Percentiles rank a stretch among this genome's conserved stretches.
Conservation (phyloP, 345 rosid genomes). For the Gossypium thurberi region DNA sequence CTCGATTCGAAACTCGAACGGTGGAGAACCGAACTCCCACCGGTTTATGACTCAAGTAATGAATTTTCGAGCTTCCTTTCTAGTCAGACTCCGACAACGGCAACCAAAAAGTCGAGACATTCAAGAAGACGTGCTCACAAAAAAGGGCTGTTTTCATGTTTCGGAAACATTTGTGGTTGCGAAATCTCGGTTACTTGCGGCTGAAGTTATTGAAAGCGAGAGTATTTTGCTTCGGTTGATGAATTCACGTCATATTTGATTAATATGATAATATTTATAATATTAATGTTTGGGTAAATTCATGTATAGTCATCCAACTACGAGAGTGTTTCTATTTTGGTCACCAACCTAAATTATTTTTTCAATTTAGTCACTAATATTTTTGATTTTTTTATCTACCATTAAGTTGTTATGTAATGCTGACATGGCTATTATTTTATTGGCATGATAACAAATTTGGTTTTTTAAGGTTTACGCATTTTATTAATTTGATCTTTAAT, state of each 20-base stretch:
- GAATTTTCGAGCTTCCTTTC: constrained; percentile 29
- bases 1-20: constrained; percentile 70
- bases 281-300: too few relatives aligned
- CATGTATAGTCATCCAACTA: too few relatives aligned
- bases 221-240: too few relatives aligned
- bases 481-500: too few relatives aligned
- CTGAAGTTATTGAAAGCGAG: neutral
- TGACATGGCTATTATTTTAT: too few relatives aligned
- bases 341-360: too few relatives aligned
- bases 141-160: constrained; percentile 54
- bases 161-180: constrained; percentile 58
- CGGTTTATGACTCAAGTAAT: constrained; percentile 42
- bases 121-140: constrained; percentile 35
- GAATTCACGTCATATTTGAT: neutral
- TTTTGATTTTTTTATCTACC: too few relatives aligned
- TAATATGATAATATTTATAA: neutral
- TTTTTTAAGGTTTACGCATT: too few relatives aligned
- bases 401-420: too few relatives aligned
- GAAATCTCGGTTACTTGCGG: constrained; percentile 72
- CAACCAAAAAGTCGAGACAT: constrained; percentile 17
- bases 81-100: constrained; percentile 7
- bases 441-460: too few relatives aligned
- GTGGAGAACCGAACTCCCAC: constrained; percentile 76
- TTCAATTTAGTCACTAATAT: too few relatives aligned
- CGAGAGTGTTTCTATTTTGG: too few relatives aligned